phyloP scores from a whole-genome alignment of 768 basidiomycete species.

The Boletus coccyginus region DNA sequence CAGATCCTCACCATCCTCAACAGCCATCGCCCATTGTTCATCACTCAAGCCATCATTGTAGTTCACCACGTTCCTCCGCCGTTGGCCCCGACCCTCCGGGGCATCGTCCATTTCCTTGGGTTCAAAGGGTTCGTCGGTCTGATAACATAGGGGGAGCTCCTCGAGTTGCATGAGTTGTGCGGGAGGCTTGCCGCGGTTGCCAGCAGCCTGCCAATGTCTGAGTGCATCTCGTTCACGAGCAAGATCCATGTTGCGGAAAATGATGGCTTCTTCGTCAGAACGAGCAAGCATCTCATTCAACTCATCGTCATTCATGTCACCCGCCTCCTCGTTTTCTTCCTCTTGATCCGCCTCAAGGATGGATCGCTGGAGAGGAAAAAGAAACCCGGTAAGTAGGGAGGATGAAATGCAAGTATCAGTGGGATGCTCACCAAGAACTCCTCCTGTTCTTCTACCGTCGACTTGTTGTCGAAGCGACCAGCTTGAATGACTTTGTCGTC shows the following conservation, averaged over 20 bases:
- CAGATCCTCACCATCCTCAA: constrained; percentile 80
- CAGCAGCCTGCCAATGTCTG: constrained; percentile 66
- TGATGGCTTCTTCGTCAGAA: constrained; percentile 66
- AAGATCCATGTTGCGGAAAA: constrained; percentile 83
- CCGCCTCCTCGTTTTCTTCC: constrained; percentile 85
- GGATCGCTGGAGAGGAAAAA: constrained; percentile 57
- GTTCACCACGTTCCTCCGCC: constrained; percentile 78
- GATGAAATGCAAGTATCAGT: not conserved
- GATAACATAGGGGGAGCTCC: constrained; percentile 92
- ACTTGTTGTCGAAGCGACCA: constrained; percentile 98
- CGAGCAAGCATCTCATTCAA: constrained; percentile 91
- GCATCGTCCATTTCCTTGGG: constrained; percentile 49
- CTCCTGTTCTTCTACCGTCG: constrained; percentile 96
- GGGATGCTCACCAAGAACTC: constrained; percentile 71
- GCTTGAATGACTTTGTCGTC: constrained; percentile 99
- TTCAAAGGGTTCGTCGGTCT: constrained; percentile 80
- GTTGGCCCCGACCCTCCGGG: constrained; percentile 78
- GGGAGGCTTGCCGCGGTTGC: constrained; percentile 77
- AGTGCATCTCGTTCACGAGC: constrained; percentile 69
- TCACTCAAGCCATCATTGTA: constrained; percentile 95
- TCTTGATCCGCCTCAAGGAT: constrained; percentile 89
- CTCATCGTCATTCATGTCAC: constrained; percentile 93
- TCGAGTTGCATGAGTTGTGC: constrained; percentile 76
- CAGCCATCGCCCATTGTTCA: constrained; percentile 87
- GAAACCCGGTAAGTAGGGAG: not conserved